phyloP scores from a whole-genome alignment of 208 protist species.

The Chromosphaera perkinsii region DNA sequence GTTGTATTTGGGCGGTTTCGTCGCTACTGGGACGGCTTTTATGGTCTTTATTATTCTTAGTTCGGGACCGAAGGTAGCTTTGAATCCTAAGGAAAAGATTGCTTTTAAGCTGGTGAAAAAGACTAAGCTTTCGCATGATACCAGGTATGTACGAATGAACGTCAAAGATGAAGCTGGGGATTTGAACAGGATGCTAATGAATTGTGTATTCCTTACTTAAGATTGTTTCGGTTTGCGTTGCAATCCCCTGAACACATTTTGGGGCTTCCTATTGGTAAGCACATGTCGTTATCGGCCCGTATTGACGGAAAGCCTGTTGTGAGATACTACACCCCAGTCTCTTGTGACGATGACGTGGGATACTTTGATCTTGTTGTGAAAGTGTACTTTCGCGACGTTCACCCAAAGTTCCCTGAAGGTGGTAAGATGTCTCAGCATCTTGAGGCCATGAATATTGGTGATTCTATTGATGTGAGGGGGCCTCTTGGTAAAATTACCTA shows the following conservation, averaged over 20 bases:
- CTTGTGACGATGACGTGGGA: conserved; percentile 71
- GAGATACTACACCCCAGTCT: conserved; percentile 80
- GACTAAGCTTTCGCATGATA: conserved; percentile 26
- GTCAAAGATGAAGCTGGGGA: not conserved
- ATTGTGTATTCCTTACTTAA: not conserved
- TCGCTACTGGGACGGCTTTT: no score
- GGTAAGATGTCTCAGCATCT: conserved; percentile 79
- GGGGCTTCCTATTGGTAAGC: conserved; percentile 38
- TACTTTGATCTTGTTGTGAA: conserved; percentile 84
- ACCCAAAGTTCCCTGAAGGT: conserved; percentile 74
- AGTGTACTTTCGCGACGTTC: conserved; percentile 70
- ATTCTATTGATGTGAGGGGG: conserved; percentile 78
- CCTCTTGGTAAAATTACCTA: conserved; percentile 78
- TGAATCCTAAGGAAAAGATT: conserved; percentile 24
- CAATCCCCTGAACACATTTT: conserved; percentile 27
- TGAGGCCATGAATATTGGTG: conserved; percentile 77
- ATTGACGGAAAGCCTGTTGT: conserved; percentile 56
- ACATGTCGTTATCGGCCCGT: conserved; percentile 23
- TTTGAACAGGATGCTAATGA: not conserved
- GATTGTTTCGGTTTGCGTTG: conserved; percentile 30
- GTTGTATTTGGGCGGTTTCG: no score
- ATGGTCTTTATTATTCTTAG: no score
- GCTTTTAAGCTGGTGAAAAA: conserved; percentile 27
- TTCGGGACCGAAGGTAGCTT: conserved; percentile 5
- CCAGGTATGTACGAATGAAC: not conserved